Base-by-base conservation (phyloP, 2,329 filamentous ascomycete species). In the Celoporthe dispersa region DNA sequence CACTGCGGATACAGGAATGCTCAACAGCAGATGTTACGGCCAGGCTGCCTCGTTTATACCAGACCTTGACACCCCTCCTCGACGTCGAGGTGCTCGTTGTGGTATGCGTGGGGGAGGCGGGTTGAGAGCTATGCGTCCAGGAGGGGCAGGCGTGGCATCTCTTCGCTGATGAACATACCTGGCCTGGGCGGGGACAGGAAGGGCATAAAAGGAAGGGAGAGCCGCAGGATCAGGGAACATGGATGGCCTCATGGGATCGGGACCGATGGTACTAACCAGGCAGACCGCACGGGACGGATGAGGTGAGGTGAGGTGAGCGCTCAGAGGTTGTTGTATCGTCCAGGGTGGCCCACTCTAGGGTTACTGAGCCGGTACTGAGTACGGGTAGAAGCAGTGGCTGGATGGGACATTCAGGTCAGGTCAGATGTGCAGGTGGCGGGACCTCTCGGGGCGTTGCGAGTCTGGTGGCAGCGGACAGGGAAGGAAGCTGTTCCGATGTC, bases 291-390 rank as follows among this genome's bases (percentile, higher is more conserved):
- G 16, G 22, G 33, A 39, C 11, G 16, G 64, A 25, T 66, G 31
- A 60, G 55, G 19, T 61, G 65, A 67, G 65, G 22, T 67, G 65
- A 60, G 63, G 41, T 64, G 62, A 48, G 63, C 16, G 35, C 12
- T 9, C 59, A 39, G 41, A 19, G 33, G 19, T 22, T 12, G 41
- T 35, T 12, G 41, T 35, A 25, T 25, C 37, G 31, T 19, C 25
- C n/a, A 53, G 44, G 16, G 41, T 22, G 41, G 48, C 25, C 37
- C 37, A 48, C 37, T 37, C 41, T 16, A 66, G 41, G 66, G 8
- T 65, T 9, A 33, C 57, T 44, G 41, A 48, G 44, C 44, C n/a
- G 44, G 19, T 48, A 48, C 44, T n/a, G 44, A n/a, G 44, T 48
- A 48, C 44, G 44, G 22, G 22, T 7, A 48, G 44, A n/a, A 48